A percentile compares a stretch with the other conserved stretches of the same genome.
Conservation (phyloP, 352 stramenopile genomes). For the Phytopythium ostracodes region DNA sequence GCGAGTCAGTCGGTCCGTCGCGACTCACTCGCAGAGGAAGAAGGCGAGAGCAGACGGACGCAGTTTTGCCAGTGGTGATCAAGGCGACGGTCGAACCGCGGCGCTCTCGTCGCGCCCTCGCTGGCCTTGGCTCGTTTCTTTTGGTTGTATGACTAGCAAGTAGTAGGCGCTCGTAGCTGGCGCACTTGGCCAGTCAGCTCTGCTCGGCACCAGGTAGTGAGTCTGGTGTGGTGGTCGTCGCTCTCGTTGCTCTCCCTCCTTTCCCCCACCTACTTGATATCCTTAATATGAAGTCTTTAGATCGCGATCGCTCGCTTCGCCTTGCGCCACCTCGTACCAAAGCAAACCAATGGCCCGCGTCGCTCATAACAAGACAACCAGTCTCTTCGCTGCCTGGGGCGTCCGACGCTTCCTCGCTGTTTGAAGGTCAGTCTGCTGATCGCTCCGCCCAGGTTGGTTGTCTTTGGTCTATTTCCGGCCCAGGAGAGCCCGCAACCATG, state of each 20-base stretch:
- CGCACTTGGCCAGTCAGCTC: too few relatives aligned
- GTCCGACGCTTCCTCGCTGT: too few relatives aligned
- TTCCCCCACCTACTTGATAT: background rate
- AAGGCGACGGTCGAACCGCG: background rate
- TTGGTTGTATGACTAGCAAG: background rate
- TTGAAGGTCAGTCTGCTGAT: too few relatives aligned
- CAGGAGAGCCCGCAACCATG: too few relatives aligned
- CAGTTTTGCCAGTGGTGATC: background rate
- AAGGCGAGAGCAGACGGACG: background rate
- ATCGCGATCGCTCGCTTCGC: background rate
- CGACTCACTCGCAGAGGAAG: background rate
- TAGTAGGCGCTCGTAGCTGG: background rate
- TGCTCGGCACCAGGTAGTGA: background rate
- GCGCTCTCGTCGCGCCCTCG: background rate
- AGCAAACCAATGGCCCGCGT: too few relatives aligned
- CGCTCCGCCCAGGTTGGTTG: too few relatives aligned
- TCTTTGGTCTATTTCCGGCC: too few relatives aligned
- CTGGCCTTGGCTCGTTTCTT: background rate
- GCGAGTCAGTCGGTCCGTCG: background rate
- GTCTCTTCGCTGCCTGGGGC: too few relatives aligned
- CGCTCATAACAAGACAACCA: too few relatives aligned
- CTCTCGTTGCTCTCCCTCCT: background rate
- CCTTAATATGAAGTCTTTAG: conserved; percentile 9
- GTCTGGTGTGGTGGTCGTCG: background rate
- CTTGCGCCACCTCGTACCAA: too few relatives aligned